Evolutionary conservation across 1,139 yeast genomes (phyloP).

Genomic region (Wickerhamomyces sp.): DNA sequence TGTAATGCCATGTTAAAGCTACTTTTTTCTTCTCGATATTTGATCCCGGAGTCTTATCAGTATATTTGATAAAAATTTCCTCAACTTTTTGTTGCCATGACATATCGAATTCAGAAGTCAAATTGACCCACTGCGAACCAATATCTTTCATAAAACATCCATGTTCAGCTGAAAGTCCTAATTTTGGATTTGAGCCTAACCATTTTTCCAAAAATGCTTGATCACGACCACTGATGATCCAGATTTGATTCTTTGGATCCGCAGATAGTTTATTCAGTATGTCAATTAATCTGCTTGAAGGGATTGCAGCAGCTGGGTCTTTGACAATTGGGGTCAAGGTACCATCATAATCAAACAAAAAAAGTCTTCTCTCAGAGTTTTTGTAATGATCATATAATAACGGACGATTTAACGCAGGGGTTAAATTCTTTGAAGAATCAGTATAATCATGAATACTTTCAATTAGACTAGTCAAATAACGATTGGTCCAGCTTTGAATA

Average conservation of each 20-base stretch:
- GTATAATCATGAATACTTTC: slow-evolving; percentile 41
- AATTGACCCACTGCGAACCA: slow-evolving; percentile 68
- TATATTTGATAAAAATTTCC: slow-evolving; percentile 65
- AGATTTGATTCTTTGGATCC: slow-evolving; percentile 82
- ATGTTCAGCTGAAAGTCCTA: slow-evolving; percentile 94
- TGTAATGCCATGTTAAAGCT: slow-evolving; percentile 96
- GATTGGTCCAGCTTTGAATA: slow-evolving; percentile 75
- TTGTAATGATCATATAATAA: slow-evolving; percentile 55
- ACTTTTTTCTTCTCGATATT: slow-evolving; percentile 84
- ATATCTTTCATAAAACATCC: slow-evolving; percentile 89
- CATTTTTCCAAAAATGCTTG: slow-evolving; percentile 84
- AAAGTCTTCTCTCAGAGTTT: slow-evolving; percentile 62
- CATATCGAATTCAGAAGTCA: slow-evolving; percentile 84
- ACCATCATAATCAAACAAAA: slow-evolving; percentile 94
- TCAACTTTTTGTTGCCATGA: slow-evolving; percentile 86
- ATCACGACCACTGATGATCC: slow-evolving; percentile 97
- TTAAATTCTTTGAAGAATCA: slow-evolving; percentile 49
- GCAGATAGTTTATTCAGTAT: slow-evolving; percentile 56
- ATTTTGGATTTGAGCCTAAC: slow-evolving; percentile 59
- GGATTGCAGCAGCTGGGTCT: slow-evolving; percentile 98
- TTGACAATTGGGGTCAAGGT: slow-evolving; percentile 92
- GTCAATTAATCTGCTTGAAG: slow-evolving; percentile 64
- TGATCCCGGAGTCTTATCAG: slow-evolving; percentile 89
- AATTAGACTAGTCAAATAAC: slow-evolving; percentile 52
- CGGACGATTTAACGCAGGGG: slow-evolving; percentile 84